Evolutionary conservation across 768 basidiomycete genomes (phyloP).

Genomic region (Tephrocybe sp.): DNA sequence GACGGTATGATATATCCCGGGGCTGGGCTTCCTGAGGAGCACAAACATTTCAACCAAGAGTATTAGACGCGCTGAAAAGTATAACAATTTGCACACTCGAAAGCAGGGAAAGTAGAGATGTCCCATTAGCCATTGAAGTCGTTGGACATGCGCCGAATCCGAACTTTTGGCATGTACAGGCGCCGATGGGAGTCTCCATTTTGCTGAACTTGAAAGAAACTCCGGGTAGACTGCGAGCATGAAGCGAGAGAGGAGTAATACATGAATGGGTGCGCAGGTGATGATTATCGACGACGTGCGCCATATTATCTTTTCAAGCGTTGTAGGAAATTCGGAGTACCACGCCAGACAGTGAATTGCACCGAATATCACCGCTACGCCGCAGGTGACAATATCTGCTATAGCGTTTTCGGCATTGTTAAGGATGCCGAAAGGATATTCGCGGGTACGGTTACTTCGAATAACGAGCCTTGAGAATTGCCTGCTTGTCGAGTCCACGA

Average conservation of each 20-base stretch:
- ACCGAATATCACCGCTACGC: constrained; percentile 18
- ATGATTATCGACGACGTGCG: constrained; percentile 19
- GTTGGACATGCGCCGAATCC: too few species aligned
- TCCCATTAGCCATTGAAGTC: too few species aligned
- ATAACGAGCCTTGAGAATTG: too few species aligned
- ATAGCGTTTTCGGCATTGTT: neutral
- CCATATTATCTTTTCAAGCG: constrained; percentile 14
- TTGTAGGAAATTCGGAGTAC: constrained; percentile 24
- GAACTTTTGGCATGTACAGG: too few species aligned
- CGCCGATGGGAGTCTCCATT: too few species aligned
- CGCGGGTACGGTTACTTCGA: neutral
- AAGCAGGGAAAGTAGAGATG: too few species aligned
- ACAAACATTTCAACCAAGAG: constrained; percentile 2
- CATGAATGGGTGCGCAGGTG: constrained; percentile 2
- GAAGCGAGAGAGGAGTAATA: neutral
- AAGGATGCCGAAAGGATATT: neutral
- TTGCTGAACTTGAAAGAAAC: too few species aligned
- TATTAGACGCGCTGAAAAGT: neutral
- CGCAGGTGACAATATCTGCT: neutral
- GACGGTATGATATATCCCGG: neutral
- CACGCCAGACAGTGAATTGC: constrained; percentile 28
- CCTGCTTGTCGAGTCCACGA: too few species aligned
- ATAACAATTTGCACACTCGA: too few species aligned
- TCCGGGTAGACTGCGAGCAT: too few species aligned
- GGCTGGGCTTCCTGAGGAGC: neutral